Evolutionary conservation across 345 rosid species (phyloP), one percentile per base, ranked within the genome.

Genomic region (Eucalyptus dawsonii): DNA sequence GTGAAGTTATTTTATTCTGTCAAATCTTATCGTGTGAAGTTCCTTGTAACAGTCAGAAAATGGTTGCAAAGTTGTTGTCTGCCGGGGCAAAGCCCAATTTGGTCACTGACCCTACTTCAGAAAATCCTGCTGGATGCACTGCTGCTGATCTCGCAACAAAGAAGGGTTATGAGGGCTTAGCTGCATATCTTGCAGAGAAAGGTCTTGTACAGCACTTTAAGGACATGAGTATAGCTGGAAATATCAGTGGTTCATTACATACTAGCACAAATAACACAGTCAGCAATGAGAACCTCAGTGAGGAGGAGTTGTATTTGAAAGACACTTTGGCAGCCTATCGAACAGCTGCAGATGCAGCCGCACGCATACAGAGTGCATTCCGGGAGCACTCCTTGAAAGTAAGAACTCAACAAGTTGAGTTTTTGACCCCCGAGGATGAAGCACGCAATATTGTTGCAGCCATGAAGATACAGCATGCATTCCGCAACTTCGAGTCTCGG

Each of bases 401-500:
- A 15, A 91, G 92, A 89, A 89, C 98, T 81, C 91, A 89, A 65
- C 94, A 94, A 85, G 91, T 95, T 51, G 88, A 91, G 91, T 88
- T 45, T 90, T 88, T 91, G 86, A 94, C 31, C 89, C 91, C 93
- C 37, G 99, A 95, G 92, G 95, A 93, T 42, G 99, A 97, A 89
- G 97, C 99, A 29, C 90, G 92, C 86, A 76, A 53, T 90, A 97
- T 97, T 91, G 92, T 98, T 54, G 99, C 99, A 15, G 99, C 99
- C 4, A 89, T 98, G 98, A 97, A 92, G 94, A 97, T 98, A 93
- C 99, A 98, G 91, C 95, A 96, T 90, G 99, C 99, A 34, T 98
- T 93, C 89, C 99, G 98, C 87, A 95, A 95, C 87, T 93, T 60
- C 58, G 99, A 95, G 17, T 89, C 92, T 6, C 93, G 91, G 85